A percentile compares a stretch with the other conserved stretches of the same genome.
Conservation (phyloP, 1,284 basidiomycete genomes). For the Cutaneotrichosporon cyanovorans region DNA sequence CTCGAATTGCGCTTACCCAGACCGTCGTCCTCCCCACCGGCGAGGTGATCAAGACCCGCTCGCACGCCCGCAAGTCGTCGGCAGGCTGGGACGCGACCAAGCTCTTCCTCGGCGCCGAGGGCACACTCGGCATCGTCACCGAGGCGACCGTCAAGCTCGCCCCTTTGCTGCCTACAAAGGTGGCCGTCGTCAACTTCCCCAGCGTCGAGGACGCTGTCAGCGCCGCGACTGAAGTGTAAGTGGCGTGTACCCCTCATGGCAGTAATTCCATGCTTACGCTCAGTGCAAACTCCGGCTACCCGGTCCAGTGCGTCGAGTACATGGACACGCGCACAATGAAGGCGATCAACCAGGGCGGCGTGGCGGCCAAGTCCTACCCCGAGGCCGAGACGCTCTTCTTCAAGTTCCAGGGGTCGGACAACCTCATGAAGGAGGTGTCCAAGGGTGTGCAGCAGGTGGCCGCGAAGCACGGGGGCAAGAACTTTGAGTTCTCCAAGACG, state of each 20-base stretch:
- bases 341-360: conserved; percentile 60
- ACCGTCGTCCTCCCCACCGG: conserved; percentile 84
- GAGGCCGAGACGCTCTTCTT: conserved; percentile 72
- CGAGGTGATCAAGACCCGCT: conserved; percentile 86
- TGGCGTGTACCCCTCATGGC: conserved; percentile 10
- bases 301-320: conserved; percentile 64
- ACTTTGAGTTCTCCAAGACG: conserved; percentile 61
- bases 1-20: conserved; percentile 48
- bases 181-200: conserved; percentile 49
- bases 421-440: conserved; percentile 46
- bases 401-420: conserved; percentile 65
- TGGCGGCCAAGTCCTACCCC: conserved; percentile 54
- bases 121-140: conserved; percentile 85
- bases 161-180: conserved; percentile 66
- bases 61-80: conserved; percentile 73
- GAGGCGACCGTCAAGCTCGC: conserved; percentile 79
- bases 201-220: conserved; percentile 54
- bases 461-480: conserved; percentile 59
- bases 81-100: conserved; percentile 88
- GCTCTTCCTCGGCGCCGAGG: conserved; percentile 89
- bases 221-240: conserved; percentile 53
- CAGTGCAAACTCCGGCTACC: conserved; percentile 15
- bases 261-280: not conserved
- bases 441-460: conserved; percentile 55
- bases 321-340: conserved; percentile 64